Base-by-base conservation (phyloP, 176 grass and related monocot genomes). In the Paspalum notatum region DNA sequence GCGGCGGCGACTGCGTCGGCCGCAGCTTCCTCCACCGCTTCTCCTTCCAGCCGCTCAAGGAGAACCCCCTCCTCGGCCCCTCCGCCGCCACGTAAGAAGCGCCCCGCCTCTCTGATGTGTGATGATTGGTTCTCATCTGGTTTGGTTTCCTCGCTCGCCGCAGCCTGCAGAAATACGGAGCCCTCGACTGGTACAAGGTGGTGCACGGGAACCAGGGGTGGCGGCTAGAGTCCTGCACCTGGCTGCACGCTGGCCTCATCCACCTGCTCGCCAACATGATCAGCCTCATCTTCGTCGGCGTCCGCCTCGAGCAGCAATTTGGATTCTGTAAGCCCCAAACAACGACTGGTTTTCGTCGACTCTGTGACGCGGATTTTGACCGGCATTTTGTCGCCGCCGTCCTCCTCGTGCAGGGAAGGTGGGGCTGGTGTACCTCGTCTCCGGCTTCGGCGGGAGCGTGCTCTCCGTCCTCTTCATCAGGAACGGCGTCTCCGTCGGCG, bases 301-400 rank as follows among this genome's bases (percentile, higher is more conserved):
- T 93, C 77, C 92, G 87, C 40, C 92, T 98, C 14, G 95, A 98
- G 81, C 88, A 93, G 80, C 92, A 98, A 58, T 98, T 98, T 43
- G 95, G 95, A 93, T 98, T 89, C 76, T 81, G 95, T 98, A 81
- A 90, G 87, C 66, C 17, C 4, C 37, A 65, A 78, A 77, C 11
- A 3, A 32, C 32, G 32, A 32, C 32, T 32, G 32, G 32, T 32
- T 32, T 32, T 32, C 32, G 32, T 32, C 3, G 32, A 32, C 32
- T 38, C 48, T 74, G 83, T 49, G 0, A 22, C 51, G 17, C 45
- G 9, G 14, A 62, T 84, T 32, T 20, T 83, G 76, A 81, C 70
- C 46, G 54, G 54, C 54, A 15, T 76, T 78, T 78, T 42, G 12
- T 25, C 76, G 76, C 59, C 18, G 4, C 10, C 55, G 12, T 59